Evolutionary conservation across 2,329 filamentous ascomycete species (phyloP).

Genomic region (Achaetomium macrosporum): DNA sequence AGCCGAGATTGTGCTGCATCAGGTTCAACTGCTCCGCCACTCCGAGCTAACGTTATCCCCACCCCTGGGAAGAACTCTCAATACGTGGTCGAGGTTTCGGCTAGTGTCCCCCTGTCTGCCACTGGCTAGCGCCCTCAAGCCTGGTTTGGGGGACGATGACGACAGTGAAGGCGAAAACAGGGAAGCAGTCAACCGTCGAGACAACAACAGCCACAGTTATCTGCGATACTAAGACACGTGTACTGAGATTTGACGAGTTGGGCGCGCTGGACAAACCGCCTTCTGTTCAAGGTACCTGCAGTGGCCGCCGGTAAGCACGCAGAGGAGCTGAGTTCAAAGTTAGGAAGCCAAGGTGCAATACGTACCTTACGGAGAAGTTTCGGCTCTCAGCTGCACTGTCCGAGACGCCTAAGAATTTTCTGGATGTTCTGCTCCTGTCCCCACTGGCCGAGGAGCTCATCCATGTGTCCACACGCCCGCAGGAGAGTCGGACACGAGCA

Average conservation of each 20-base stretch:
- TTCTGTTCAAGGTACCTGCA: too few relatives aligned
- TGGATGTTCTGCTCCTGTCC: neutral
- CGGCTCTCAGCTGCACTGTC: neutral
- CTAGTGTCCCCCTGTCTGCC: neutral
- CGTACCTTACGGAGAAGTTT: neutral
- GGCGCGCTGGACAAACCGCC: too few relatives aligned
- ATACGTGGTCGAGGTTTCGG: constrained; percentile 9
- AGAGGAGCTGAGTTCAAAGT: too few relatives aligned
- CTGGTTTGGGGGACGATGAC: constrained; percentile 6
- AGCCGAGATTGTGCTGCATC: constrained; percentile 22
- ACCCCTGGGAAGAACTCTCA: neutral
- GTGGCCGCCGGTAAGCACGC: too few relatives aligned
- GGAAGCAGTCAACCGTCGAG: neutral
- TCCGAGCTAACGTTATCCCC: constrained; percentile 7
- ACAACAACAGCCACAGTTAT: neutral
- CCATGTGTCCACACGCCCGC: too few relatives aligned
- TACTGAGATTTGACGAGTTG: too few relatives aligned
- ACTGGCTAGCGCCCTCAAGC: constrained; percentile 5
- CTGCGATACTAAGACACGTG: neutral
- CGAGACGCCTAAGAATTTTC: neutral
- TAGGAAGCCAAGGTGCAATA: neutral
- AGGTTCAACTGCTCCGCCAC: constrained; percentile 22
- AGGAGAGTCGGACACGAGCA: constrained; percentile 1
- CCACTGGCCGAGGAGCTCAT: too few relatives aligned
- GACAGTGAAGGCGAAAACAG: constrained; percentile 4